These are phyloP conservation scores for Acacia acuminata DNA, from an alignment of 306 rosid species.

Conservation along the genomic window DNA sequence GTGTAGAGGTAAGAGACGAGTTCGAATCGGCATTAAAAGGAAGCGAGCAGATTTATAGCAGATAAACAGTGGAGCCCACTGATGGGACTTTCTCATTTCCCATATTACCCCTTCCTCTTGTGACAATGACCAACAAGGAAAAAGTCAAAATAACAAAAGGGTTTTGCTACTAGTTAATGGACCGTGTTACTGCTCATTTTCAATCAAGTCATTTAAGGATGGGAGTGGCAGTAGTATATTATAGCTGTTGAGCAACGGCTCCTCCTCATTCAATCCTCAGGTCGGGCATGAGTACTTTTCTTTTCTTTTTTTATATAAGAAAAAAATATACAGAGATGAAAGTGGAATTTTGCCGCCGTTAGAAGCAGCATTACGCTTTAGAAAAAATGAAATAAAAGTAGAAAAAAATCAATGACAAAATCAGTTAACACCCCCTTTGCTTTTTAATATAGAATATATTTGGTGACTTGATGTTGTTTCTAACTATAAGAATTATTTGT, in stretches of 20 bases:
- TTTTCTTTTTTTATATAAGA: background rate
- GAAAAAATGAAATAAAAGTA: background rate
- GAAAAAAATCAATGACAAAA: background rate
- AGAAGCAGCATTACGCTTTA: background rate
- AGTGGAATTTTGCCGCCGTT: background rate
- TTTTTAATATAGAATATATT: background rate
- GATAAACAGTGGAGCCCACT: slow-evolving; percentile 39
- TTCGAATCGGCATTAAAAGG: background rate
- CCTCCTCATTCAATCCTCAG: slow-evolving; percentile 24
- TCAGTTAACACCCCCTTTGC: background rate
- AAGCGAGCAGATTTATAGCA: slow-evolving; percentile 50
- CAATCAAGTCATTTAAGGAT: background rate
- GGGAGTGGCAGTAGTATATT: background rate
- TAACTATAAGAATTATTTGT: no score
- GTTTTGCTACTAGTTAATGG: background rate
- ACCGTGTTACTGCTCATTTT: slow-evolving; percentile 7
- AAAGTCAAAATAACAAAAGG: background rate
- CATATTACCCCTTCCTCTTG: slow-evolving; percentile 19
- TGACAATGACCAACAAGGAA: slow-evolving; percentile 5
- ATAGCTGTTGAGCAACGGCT: slow-evolving; percentile 56
- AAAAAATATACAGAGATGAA: background rate
- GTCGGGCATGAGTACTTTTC: slow-evolving; percentile 17
- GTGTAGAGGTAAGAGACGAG: slow-evolving; percentile 3
- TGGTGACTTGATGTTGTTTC: no score
- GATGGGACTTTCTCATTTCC: background rate